phyloP scores from a whole-genome alignment of 441 rosid genomes.

The Capsella rubella region DNA sequence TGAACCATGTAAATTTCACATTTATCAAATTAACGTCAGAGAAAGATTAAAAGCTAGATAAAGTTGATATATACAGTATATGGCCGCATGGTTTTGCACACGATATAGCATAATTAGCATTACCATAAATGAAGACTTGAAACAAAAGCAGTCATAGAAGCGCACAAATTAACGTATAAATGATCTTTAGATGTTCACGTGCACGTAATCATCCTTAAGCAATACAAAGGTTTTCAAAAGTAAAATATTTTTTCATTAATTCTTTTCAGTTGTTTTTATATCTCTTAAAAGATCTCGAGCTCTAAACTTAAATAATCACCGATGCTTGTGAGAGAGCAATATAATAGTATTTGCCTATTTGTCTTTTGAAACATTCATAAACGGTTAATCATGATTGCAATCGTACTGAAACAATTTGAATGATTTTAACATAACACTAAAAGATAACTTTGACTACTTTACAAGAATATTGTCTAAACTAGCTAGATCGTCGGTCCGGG shows the following conservation, averaged over 20 bases:
- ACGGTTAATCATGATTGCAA: not conserved
- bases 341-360: not conserved
- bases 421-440: not conserved
- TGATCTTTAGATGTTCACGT: not conserved
- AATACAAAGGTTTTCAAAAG: no score
- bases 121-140: not conserved
- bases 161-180: no score
- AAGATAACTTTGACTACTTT: not conserved
- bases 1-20: slow-evolving; percentile 22
- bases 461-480: slow-evolving; percentile 18
- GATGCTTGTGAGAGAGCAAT: not conserved
- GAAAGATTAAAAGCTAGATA: not conserved
- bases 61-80: no score
- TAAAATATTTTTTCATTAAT: no score
- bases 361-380: not conserved
- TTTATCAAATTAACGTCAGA: not conserved
- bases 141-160: not conserved
- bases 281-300: no score
- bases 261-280: no score
- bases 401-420: not conserved
- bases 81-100: not conserved
- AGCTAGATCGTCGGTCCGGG: slow-evolving; percentile 12
- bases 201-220: no score
- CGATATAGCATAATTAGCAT: not conserved
- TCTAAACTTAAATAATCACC: no score